phyloP scores from a whole-genome alignment of 345 rosid genomes.

The Salix suchowensis region DNA sequence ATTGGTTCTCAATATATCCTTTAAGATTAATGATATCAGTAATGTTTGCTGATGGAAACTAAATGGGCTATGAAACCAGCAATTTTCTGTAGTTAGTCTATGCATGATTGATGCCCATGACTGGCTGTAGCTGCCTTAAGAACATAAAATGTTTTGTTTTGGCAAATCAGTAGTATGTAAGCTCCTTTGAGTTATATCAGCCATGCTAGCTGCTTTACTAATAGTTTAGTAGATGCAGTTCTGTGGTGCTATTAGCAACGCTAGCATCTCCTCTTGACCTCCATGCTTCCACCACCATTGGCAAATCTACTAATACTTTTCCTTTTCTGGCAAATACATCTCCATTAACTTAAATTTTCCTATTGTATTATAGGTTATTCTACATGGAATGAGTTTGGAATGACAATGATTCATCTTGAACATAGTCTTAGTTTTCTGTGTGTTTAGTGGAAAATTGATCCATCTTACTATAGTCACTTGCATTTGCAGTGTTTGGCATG shows the following conservation, averaged over 20 bases:
- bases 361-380: background rate
- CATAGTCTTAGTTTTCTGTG: background rate
- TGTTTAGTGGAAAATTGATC: background rate
- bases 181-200: background rate
- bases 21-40: background rate
- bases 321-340: no score
- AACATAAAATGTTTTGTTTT: background rate
- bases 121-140: background rate
- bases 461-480: background rate
- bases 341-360: background rate
- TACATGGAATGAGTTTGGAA: background rate
- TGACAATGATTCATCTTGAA: background rate
- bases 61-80: background rate
- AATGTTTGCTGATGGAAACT: background rate
- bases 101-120: background rate
- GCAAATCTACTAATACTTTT: no score
- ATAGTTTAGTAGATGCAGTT: background rate
- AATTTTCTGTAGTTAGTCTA: background rate
- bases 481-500: slow-evolving; percentile 87
- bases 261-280: background rate
- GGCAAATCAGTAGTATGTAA: background rate
- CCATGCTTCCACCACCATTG: background rate
- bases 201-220: background rate
- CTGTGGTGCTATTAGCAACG: background rate
- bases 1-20: background rate